Conservation (phyloP, 306 rosid genomes). For the Pyrus pyrifolia region DNA sequence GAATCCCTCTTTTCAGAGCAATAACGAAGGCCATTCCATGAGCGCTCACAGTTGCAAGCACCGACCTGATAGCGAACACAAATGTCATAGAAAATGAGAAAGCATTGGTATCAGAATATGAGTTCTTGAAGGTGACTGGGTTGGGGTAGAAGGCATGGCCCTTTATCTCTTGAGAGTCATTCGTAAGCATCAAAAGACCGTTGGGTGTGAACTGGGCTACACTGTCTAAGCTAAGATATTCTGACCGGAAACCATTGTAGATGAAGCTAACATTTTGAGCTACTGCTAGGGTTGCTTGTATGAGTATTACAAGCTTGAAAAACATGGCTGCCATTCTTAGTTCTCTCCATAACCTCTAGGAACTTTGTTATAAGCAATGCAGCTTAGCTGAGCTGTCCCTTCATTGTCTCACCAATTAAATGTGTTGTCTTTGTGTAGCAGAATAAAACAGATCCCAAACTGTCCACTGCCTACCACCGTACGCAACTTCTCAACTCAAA, state of each 20-base stretch:
- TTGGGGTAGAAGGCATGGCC: constrained; percentile 60
- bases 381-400: neutral
- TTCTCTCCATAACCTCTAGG: neutral
- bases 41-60: constrained; percentile 24
- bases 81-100: constrained; percentile 55
- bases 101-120: constrained; percentile 8
- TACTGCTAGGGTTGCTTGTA: constrained; percentile 7
- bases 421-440: neutral
- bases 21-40: constrained; percentile 10
- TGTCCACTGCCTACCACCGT: neutral
- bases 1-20: neutral
- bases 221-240: constrained; percentile 40
- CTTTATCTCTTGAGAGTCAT: constrained; percentile 29
- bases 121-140: constrained; percentile 39
- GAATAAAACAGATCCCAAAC: neutral
- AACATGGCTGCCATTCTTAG: constrained; percentile 24
- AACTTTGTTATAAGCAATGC: neutral
- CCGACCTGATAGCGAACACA: constrained; percentile 45
- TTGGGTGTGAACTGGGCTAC: constrained; percentile 28
- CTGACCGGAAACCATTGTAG: constrained; percentile 39
- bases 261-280: constrained; percentile 28
- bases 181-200: constrained; percentile 55
- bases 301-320: constrained; percentile 9
- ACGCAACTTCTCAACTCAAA: neutral
- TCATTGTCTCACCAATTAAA: neutral